These are phyloP conservation scores for Zygosaccharomyces pseudorouxii DNA, from an alignment of 805 yeast species.

Conservation along the genomic window DNA sequence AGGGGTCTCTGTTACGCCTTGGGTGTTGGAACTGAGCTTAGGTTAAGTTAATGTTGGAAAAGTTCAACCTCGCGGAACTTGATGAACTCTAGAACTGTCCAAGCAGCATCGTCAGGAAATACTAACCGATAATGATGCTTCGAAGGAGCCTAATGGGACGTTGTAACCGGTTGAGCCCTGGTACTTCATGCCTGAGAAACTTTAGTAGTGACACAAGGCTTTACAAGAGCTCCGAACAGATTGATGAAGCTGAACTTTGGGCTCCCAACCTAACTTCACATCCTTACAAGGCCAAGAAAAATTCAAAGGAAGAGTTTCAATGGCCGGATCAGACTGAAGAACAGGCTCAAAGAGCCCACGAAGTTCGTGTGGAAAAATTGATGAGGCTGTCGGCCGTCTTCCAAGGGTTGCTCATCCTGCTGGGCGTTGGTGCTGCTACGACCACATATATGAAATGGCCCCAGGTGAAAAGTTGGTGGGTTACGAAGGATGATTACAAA, in stretches of 20 bases:
- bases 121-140: not conserved
- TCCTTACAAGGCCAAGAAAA: constrained; percentile 30
- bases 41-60: not conserved
- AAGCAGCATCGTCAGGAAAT: not conserved
- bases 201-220: not conserved
- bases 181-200: not conserved
- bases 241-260: constrained; percentile 35
- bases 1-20: not conserved
- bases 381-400: constrained; percentile 44
- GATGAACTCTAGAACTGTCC: not conserved
- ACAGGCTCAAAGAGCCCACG: constrained; percentile 18
- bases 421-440: constrained; percentile 35
- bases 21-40: not conserved
- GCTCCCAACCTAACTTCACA: constrained; percentile 24
- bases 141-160: not conserved
- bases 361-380: constrained; percentile 37
- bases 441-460: constrained; percentile 39
- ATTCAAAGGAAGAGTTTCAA: constrained; percentile 14
- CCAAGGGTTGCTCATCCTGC: constrained; percentile 40
- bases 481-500: constrained; percentile 17
- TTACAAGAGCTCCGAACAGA: constrained; percentile 6
- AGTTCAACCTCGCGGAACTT: not conserved
- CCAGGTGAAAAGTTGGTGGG: constrained; percentile 33
- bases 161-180: not conserved
- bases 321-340: constrained; percentile 22